Percentiles rank a stretch among this genome's conserved stretches.
Evolutionary conservation across 2,329 filamentous ascomycete species (phyloP).

Genomic region (Hypoxylon sp.): DNA sequence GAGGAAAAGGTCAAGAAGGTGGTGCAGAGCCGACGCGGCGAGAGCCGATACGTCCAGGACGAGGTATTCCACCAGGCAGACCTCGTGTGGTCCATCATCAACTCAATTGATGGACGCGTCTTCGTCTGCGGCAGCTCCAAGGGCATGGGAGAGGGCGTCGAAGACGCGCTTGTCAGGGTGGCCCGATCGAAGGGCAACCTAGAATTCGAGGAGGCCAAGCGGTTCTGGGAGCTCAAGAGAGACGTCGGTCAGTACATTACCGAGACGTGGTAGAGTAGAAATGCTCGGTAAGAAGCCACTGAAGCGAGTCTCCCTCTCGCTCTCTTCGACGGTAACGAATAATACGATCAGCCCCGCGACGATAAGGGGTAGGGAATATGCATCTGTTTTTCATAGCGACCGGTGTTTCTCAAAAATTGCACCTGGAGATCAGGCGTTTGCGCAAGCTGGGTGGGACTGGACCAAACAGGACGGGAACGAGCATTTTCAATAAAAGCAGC

Average conservation of each 20-base stretch:
- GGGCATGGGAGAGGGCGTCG: slow-evolving; percentile 97
- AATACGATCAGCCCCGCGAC: background rate
- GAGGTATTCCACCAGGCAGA: slow-evolving; percentile 91
- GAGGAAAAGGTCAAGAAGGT: slow-evolving; percentile 87
- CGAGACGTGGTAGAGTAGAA: slow-evolving; percentile 69
- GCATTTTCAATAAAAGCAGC: slow-evolving; percentile 14
- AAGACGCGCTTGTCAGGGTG: slow-evolving; percentile 85
- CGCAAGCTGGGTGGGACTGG: slow-evolving; percentile 20
- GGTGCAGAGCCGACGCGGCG: slow-evolving; percentile 76
- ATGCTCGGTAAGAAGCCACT: background rate
- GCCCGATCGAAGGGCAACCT: slow-evolving; percentile 93
- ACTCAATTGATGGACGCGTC: slow-evolving; percentile 91
- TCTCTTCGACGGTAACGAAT: background rate
- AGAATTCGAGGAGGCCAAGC: slow-evolving; percentile 78
- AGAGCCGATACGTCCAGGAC: slow-evolving; percentile 93
- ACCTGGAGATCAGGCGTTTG: slow-evolving; percentile 29
- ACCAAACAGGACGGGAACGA: slow-evolving; percentile 3
- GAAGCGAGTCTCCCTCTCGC: background rate
- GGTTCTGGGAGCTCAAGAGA: slow-evolving; percentile 93
- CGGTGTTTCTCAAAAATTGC: slow-evolving; percentile 18
- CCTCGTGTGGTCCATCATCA: slow-evolving; percentile 98
- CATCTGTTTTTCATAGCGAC: slow-evolving; percentile 21
- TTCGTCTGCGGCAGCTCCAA: slow-evolving; percentile 96
- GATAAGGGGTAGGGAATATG: background rate
- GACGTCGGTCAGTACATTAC: slow-evolving; percentile 95